phyloP scores from a whole-genome alignment of 441 rosid genomes.

The Aleurites moluccanus region DNA sequence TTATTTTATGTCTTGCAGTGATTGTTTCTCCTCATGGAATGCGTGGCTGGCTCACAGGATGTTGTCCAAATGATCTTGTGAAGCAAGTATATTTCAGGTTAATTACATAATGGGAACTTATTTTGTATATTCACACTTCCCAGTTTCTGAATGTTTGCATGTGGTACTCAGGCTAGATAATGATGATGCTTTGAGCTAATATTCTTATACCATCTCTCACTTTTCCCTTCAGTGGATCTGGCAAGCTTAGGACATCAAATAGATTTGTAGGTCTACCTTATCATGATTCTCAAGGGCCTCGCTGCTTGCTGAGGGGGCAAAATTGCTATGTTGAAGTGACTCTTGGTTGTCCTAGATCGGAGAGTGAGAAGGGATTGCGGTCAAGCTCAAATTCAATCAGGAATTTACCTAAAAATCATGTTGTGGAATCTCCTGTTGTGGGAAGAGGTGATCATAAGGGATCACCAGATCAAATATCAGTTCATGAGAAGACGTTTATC shows the following conservation, averaged over 20 bases:
- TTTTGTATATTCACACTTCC: neutral
- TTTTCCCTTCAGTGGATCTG: conserved; percentile 51
- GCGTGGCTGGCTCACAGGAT: conserved; percentile 92
- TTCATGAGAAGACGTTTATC: conserved; percentile 68
- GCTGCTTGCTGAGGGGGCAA: conserved; percentile 63
- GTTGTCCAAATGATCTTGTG: conserved; percentile 92
- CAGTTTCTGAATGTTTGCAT: neutral
- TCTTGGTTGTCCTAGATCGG: conserved; percentile 68
- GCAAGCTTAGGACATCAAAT: conserved; percentile 57
- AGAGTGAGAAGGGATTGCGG: conserved; percentile 48
- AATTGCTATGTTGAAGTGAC: conserved; percentile 83
- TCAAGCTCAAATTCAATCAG: conserved; percentile 41
- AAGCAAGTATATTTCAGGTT: conserved; percentile 93
- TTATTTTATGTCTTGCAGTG: conserved; percentile 50
- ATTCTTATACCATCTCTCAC: conserved; percentile 22
- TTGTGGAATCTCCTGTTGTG: conserved; percentile 56
- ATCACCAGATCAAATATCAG: conserved; percentile 40
- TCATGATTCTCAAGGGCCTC: conserved; percentile 67
- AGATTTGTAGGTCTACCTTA: conserved; percentile 68
- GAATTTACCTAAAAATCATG: conserved; percentile 59
- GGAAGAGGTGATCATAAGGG: conserved; percentile 67
- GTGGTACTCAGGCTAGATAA: conserved; percentile 2
- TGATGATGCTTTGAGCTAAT: conserved; percentile 21
- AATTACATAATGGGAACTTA: conserved; percentile 4
- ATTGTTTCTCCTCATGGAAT: conserved; percentile 98